phyloP scores from a whole-genome alignment of 495 filamentous ascomycete genomes.

The Pseudoneurospora amorphoporcata region DNA sequence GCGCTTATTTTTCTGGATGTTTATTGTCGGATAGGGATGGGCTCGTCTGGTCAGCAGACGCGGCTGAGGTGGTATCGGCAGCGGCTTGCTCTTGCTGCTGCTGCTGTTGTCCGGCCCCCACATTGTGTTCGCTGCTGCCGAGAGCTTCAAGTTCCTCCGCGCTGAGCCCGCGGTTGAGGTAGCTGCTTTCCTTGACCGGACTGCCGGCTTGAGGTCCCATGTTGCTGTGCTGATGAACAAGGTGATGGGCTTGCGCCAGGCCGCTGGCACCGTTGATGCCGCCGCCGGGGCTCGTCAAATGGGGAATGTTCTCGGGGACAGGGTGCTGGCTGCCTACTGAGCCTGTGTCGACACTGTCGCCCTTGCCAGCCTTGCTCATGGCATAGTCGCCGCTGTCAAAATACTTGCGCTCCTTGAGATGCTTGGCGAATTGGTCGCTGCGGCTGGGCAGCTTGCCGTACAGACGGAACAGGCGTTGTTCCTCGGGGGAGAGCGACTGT shows the following conservation, averaged over 20 bases:
- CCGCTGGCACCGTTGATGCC: constrained; percentile 34
- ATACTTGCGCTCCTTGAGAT: constrained; percentile 97
- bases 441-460: constrained; percentile 96
- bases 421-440: constrained; percentile 94
- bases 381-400: constrained; percentile 98
- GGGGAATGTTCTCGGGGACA: constrained; percentile 91
- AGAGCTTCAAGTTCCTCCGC: constrained; percentile 51
- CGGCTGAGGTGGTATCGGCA: constrained; percentile 5
- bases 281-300: constrained; percentile 60
- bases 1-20: background rate
- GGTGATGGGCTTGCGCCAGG: constrained; percentile 28
- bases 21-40: constrained; percentile 54
- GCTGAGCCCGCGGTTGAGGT: constrained; percentile 65
- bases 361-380: constrained; percentile 96
- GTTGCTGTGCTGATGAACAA: constrained; percentile 31
- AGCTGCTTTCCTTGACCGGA: constrained; percentile 79
- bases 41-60: constrained; percentile 30
- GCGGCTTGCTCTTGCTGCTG: constrained; percentile 6
- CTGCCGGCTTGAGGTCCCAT: constrained; percentile 53
- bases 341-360: constrained; percentile 85
- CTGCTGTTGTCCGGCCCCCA: constrained; percentile 5
- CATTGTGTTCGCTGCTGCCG: constrained; percentile 13
- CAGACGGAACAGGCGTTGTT: constrained; percentile 88
- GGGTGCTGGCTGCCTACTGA: constrained; percentile 91
- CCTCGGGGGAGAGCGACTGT: constrained; percentile 79